phyloP scores from a whole-genome alignment of 2,329 filamentous ascomycete species.

The Exophiala calicioides region DNA sequence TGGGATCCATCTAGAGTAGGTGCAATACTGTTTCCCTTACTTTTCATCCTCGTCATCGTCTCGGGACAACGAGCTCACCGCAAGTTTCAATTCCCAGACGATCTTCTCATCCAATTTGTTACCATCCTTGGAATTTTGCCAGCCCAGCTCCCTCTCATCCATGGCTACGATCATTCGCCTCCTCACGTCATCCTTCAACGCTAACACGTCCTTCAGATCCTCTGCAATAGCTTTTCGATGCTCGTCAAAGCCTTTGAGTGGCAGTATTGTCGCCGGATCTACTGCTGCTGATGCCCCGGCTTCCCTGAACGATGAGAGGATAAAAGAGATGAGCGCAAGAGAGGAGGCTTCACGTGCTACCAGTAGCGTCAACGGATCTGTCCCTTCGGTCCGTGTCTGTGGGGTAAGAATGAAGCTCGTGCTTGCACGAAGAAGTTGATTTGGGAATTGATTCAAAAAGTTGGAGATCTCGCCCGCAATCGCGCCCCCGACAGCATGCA shows the following conservation, averaged over 20 bases:
- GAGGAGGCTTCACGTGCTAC: constrained; percentile 40
- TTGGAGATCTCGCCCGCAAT: constrained; percentile 81
- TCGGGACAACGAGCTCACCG: constrained; percentile 44
- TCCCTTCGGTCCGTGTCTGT: constrained; percentile 39
- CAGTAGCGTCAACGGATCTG: constrained; percentile 43
- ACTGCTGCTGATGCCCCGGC: constrained; percentile 64
- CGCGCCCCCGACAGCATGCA: constrained; percentile 76
- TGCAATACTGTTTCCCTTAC: constrained; percentile 1
- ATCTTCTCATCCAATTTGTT: constrained; percentile 74
- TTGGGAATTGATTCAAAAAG: constrained; percentile 86
- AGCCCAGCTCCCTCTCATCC: constrained; percentile 70
- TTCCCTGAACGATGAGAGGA: constrained; percentile 67
- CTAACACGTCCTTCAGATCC: constrained; percentile 69
- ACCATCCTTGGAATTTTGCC: constrained; percentile 48
- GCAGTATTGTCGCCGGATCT: constrained; percentile 63
- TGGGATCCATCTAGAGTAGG: no score
- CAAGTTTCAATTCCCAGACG: constrained; percentile 65
- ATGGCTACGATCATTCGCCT: constrained; percentile 72
- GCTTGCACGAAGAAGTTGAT: constrained; percentile 71
- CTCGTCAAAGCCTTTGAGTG: constrained; percentile 60
- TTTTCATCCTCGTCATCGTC: constrained; percentile 35
- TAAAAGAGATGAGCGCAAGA: constrained; percentile 71
- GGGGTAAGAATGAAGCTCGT: constrained; percentile 63
- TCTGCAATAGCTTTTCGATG: constrained; percentile 72
- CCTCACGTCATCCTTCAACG: constrained; percentile 21